Percentiles rank a stretch among this genome's conserved stretches.
These are phyloP conservation scores for Rhizodiscina lignyota DNA, from an alignment of 495 filamentous ascomycete genomes.

Conservation along the genomic window DNA sequence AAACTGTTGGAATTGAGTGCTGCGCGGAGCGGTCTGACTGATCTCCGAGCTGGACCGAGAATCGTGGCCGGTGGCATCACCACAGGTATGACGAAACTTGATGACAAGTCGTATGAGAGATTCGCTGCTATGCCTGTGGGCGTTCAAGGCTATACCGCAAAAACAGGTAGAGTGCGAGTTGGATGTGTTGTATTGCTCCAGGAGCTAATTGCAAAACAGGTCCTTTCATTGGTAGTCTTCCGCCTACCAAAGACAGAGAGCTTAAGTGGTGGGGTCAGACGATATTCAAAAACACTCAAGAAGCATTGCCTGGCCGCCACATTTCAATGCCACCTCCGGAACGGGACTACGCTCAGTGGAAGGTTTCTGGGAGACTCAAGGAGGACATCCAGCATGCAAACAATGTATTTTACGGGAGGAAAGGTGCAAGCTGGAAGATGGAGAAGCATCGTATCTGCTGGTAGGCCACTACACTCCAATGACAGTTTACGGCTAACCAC, in stretches of 20 bases:
- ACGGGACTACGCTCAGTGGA: neutral
- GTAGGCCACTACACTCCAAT: too few relatives aligned
- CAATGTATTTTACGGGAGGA: neutral
- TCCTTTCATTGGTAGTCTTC: too few relatives aligned
- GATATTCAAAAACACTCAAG: constrained; percentile 34
- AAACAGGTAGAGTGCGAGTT: too few relatives aligned
- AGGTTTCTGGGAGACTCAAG: neutral
- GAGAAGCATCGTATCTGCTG: constrained; percentile 29
- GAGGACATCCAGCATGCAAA: neutral
- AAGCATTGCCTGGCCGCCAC: constrained; percentile 22
- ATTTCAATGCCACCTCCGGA: constrained; percentile 25
- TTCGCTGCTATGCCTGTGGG: too few relatives aligned
- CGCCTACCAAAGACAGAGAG: too few relatives aligned
- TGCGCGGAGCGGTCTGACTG: constrained; percentile 27
- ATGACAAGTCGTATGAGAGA: constrained; percentile 11
- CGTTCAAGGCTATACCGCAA: too few relatives aligned
- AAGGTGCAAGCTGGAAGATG: constrained; percentile 24
- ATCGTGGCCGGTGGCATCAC: constrained; percentile 41
- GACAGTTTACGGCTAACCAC: too few relatives aligned
- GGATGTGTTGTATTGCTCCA: too few relatives aligned
- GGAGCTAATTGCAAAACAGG: too few relatives aligned
- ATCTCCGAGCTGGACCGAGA: constrained; percentile 32
- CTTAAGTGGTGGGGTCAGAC: constrained; percentile 36
- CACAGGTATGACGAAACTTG: constrained; percentile 26
- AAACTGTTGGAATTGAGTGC: constrained; percentile 39